A percentile compares a stretch with the other conserved stretches of the same genome.
Evolutionary conservation across 2,329 filamentous ascomycete species (phyloP).

Genomic region (Microascus cirrosus): DNA sequence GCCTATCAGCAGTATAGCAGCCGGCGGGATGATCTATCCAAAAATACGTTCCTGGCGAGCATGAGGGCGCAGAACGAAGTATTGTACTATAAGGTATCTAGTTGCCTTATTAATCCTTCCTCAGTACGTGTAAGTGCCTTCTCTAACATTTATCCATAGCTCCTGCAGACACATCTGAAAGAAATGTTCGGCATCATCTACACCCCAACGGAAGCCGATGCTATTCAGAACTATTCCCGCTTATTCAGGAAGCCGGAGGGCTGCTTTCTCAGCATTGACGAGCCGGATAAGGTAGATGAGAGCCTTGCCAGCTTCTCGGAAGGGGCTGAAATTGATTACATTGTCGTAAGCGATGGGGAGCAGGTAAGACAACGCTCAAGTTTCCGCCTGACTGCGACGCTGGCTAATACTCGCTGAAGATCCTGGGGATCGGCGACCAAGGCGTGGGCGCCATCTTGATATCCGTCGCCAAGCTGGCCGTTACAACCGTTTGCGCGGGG

Average conservation of each 20-base stretch:
- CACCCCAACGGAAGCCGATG: conserved; percentile 81
- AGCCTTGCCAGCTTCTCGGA: conserved; percentile 58
- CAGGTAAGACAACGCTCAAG: background rate
- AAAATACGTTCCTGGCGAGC: conserved; percentile 81
- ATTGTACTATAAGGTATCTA: conserved; percentile 59
- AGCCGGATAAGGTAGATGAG: conserved; percentile 53
- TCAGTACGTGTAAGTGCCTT: background rate
- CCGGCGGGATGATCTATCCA: conserved; percentile 54
- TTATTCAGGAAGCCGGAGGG: conserved; percentile 71
- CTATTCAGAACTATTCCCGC: conserved; percentile 73
- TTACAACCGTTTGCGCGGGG: conserved; percentile 79
- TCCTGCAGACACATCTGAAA: conserved; percentile 65
- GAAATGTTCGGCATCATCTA: conserved; percentile 91
- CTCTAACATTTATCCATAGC: conserved; percentile 23
- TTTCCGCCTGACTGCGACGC: background rate
- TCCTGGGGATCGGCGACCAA: conserved; percentile 82
- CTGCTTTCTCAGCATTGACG: conserved; percentile 66
- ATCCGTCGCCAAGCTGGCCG: conserved; percentile 68
- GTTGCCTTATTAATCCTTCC: background rate
- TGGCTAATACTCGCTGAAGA: conserved; percentile 31
- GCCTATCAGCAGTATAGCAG: conserved; percentile 71
- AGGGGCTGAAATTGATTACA: conserved; percentile 72
- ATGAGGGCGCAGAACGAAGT: conserved; percentile 81
- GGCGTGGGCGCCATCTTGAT: conserved; percentile 79
- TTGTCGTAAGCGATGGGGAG: conserved; percentile 52